Evolutionary conservation across 345 rosid species (phyloP), one percentile per base, ranked within the genome.

Genomic region (Gossypium ekmanianum): DNA sequence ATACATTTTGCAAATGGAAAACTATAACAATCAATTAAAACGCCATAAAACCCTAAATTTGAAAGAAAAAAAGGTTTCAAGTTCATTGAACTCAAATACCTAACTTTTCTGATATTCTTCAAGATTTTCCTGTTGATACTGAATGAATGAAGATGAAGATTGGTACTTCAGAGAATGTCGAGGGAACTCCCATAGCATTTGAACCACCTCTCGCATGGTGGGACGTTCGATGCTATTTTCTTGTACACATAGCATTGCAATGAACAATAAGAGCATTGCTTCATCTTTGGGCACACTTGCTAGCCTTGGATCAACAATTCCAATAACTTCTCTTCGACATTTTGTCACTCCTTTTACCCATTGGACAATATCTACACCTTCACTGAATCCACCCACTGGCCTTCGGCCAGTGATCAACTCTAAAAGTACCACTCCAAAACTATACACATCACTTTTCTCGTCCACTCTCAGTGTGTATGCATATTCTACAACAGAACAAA

Each of bases 371-470:
- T 90, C 92, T 2, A 90, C 76, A 9, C 90, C 92, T 14, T 87
- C 92, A 2, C 88, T 92, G 0, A 88, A 90, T 14, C 80, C 88
- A 0, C 92, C 91, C 11, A 90, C 91, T 0, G 91, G 95, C 20
- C 83, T 82, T 4, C 84, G 81, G 0, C 95, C 91, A 0, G 89
- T 88, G 16, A 90, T 76, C 2, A 90, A 76, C 79, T 90, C 95
- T 9, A 90, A 22, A 2, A 90, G 73, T 2, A 90, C 91, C 1
- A 88, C 91, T 0, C 95, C 95, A 0, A 87, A 91, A n/a, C 96
- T 89, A n/a, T 89, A 91, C 16, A 91, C 91, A 0, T 91, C 96
- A 10, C 90, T 91, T 72, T 89, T 91, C 76, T 91, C 90, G 1
- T 91, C 90, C 73, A 91, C 96, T 62, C 83, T 85, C 54, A 91